Conservation (phyloP, 73 alveolate species). For the Tetrahymena elliotti region DNA sequence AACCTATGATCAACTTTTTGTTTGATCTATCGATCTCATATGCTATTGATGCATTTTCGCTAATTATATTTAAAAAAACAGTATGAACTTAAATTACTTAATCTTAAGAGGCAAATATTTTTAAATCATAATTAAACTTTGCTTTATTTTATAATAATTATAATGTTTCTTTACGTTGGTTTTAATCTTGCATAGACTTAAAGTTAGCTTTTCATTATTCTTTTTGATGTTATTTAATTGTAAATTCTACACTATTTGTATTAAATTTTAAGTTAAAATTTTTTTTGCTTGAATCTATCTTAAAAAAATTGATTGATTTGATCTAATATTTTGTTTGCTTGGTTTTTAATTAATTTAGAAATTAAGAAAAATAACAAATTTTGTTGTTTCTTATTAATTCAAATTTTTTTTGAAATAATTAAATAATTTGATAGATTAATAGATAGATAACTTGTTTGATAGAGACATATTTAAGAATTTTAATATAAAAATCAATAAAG, state of each 20-base stretch:
- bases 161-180: not conserved
- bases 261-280: not conserved
- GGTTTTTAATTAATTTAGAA: not conserved
- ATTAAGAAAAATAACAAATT: not conserved
- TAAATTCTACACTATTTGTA: not conserved
- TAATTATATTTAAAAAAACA: not conserved
- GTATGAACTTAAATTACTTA: too few relatives aligned
- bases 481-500: too few relatives aligned
- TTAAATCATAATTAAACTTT: not conserved
- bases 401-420: too few relatives aligned
- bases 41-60: not conserved
- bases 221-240: not conserved
- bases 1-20: not conserved
- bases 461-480: not conserved
- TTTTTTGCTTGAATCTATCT: not conserved
- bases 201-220: not conserved
- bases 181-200: not conserved
- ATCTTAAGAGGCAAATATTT: too few relatives aligned
- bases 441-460: not conserved
- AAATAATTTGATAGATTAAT: too few relatives aligned
- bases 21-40: not conserved
- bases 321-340: not conserved
- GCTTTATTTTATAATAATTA: not conserved
- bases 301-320: not conserved
- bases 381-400: not conserved